Percentiles rank a stretch among this genome's conserved stretches.
phyloP scores from a whole-genome alignment of 352 stramenopile species.

The Nothophytophthora sp. region DNA sequence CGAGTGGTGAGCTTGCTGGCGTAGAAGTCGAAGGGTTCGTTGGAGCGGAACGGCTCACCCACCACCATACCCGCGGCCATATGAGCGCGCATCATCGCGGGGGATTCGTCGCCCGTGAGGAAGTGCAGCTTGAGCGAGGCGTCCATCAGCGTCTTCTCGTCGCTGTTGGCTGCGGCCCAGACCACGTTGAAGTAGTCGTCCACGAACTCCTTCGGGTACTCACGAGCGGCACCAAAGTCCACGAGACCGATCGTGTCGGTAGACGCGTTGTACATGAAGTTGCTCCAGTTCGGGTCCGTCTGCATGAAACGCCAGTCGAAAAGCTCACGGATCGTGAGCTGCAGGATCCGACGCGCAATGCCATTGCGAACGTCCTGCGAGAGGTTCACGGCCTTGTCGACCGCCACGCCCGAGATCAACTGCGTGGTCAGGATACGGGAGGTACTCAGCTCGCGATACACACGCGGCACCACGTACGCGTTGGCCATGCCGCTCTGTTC shows the following conservation, averaged over 20 bases:
- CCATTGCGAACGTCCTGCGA: conserved; percentile 90
- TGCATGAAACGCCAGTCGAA: conserved; percentile 99
- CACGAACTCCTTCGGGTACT: conserved; percentile 95
- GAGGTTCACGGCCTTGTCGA: conserved; percentile 93
- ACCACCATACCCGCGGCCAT: conserved; percentile 97
- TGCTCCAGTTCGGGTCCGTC: conserved; percentile 99
- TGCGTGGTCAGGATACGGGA: conserved; percentile 94
- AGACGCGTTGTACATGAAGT: conserved; percentile 96
- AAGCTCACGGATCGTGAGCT: conserved; percentile 97
- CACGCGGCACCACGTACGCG: conserved; percentile 90
- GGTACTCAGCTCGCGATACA: conserved; percentile 93
- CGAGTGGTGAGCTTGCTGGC: conserved; percentile 93
- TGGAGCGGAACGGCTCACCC: conserved; percentile 95
- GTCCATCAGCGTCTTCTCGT: conserved; percentile 91
- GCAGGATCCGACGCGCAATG: conserved; percentile 93
- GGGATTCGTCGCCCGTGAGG: conserved; percentile 97
- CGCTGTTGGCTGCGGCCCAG: conserved; percentile 95
- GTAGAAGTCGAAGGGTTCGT: conserved; percentile 97
- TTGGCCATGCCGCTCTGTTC: conserved; percentile 47
- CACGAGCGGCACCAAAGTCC: conserved; percentile 97
- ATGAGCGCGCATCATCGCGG: conserved; percentile 96
- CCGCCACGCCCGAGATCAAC: conserved; percentile 93
- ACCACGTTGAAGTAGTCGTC: conserved; percentile 98
- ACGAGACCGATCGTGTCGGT: conserved; percentile 91
- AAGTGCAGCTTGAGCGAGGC: conserved; percentile 96